Evolutionary conservation across 1,139 yeast genomes (phyloP).

Genomic region (Nakaseomyces nivariensis): DNA sequence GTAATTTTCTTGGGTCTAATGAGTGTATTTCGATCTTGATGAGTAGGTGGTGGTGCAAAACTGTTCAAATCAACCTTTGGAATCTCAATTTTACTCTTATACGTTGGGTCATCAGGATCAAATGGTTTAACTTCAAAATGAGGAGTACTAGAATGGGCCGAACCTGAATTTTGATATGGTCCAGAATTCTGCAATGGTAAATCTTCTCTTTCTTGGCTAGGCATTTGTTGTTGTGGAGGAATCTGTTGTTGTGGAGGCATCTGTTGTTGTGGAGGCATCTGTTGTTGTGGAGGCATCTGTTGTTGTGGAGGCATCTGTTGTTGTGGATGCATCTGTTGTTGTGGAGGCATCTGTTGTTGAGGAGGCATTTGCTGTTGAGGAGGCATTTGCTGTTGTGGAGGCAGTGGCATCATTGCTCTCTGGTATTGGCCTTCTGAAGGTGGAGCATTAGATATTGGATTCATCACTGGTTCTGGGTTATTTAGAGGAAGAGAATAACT

Average conservation of each 20-base stretch:
- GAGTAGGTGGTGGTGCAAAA: constrained; percentile 27
- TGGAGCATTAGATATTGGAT: neutral
- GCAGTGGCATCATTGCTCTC: neutral
- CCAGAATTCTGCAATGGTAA: neutral
- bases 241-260: neutral
- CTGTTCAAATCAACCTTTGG: constrained; percentile 11
- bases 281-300: neutral
- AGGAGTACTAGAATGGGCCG: neutral
- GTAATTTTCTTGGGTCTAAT: neutral
- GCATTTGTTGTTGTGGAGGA: neutral
- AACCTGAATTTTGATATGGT: neutral
- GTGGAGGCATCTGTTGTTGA: neutral
- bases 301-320: neutral
- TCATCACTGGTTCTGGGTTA: neutral
- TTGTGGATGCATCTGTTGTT: neutral
- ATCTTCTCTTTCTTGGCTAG: neutral
- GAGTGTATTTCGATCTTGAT: constrained; percentile 15
- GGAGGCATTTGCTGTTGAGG: neutral
- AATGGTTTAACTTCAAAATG: constrained; percentile 18
- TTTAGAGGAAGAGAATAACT: constrained; percentile 3
- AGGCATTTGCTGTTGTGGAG: neutral
- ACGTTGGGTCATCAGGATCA: constrained; percentile 13
- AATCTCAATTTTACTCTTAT: constrained; percentile 8
- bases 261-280: neutral
- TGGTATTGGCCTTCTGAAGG: neutral